Evolutionary conservation across 768 basidiomycete species (phyloP).

Genomic region (Rhizopogon vesiculosus): DNA sequence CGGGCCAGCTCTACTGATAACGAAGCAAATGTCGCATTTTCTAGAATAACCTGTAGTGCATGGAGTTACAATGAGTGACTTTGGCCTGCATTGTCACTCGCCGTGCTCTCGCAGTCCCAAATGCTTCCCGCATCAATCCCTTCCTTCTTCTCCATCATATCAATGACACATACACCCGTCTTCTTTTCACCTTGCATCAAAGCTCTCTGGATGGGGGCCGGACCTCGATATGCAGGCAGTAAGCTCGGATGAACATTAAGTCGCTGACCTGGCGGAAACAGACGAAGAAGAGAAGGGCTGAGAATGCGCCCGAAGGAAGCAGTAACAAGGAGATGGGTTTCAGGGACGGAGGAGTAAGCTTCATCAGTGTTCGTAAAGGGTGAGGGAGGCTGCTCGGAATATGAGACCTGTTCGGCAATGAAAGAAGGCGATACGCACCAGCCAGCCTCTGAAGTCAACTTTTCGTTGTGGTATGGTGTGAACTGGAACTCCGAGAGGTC

Average conservation of each 20-base stretch:
- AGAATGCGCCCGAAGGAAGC: constrained; percentile 92
- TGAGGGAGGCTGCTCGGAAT: constrained; percentile 38
- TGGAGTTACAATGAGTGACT: background rate
- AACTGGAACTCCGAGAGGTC: constrained; percentile 49
- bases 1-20: constrained; percentile 57
- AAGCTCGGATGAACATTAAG: constrained; percentile 91
- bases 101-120: constrained; percentile 50
- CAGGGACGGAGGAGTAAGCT: constrained; percentile 9
- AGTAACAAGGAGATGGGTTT: constrained; percentile 66
- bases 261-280: constrained; percentile 53
- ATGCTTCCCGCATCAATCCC: constrained; percentile 81
- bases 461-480: constrained; percentile 57
- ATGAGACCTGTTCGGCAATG: background rate
- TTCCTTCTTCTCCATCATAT: constrained; percentile 60
- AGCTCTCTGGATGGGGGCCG: constrained; percentile 85
- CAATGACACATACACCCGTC: constrained; percentile 79
- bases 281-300: constrained; percentile 50
- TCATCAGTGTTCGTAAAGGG: constrained; percentile 22
- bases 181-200: constrained; percentile 60
- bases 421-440: constrained; percentile 34
- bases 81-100: constrained; percentile 28
- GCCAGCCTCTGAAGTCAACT: constrained; percentile 60
- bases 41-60: constrained; percentile 44
- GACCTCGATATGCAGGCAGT: constrained; percentile 82
- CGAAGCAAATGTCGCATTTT: constrained; percentile 43